Evolutionary conservation across 768 basidiomycete genomes (phyloP).

Genomic region (Hygrophorus russula): DNA sequence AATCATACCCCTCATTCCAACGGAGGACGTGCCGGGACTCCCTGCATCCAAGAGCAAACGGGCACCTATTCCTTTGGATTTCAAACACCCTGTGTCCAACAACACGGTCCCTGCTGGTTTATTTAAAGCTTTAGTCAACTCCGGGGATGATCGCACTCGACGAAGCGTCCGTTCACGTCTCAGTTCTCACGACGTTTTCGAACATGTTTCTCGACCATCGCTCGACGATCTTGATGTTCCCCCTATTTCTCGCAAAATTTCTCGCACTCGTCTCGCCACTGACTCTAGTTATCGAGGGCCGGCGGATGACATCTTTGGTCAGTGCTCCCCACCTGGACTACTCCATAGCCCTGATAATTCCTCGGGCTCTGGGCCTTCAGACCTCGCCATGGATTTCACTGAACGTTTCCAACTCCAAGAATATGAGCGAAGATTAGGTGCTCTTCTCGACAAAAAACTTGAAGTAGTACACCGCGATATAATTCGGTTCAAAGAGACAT

Average conservation of each 20-base stretch:
- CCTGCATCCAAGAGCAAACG: slow-evolving; percentile 35
- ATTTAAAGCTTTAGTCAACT: slow-evolving; percentile 66
- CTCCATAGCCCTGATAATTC: slow-evolving; percentile 35
- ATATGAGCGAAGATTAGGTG: slow-evolving; percentile 44
- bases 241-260: slow-evolving; percentile 52
- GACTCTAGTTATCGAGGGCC: slow-evolving; percentile 33
- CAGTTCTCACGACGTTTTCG: slow-evolving; percentile 63
- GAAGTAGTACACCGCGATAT: slow-evolving; percentile 23
- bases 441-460: slow-evolving; percentile 63
- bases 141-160: slow-evolving; percentile 55
- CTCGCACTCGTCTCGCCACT: slow-evolving; percentile 42
- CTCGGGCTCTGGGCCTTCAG: slow-evolving; percentile 29
- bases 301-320: slow-evolving; percentile 27
- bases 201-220: slow-evolving; percentile 56
- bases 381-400: slow-evolving; percentile 39
- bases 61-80: slow-evolving; percentile 70
- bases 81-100: slow-evolving; percentile 38
- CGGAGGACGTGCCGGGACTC: slow-evolving; percentile 16
- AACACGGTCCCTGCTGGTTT: slow-evolving; percentile 80
- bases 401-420: slow-evolving; percentile 48
- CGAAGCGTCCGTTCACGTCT: slow-evolving; percentile 66
- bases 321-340: slow-evolving; percentile 41
- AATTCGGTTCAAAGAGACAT: slow-evolving; percentile 14
- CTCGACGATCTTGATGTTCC: slow-evolving; percentile 69
- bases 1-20: slow-evolving; percentile 14